These are phyloP conservation scores for Apiotrichum sp. DNA, from an alignment of 1,284 basidiomycete species.

Conservation along the genomic window DNA sequence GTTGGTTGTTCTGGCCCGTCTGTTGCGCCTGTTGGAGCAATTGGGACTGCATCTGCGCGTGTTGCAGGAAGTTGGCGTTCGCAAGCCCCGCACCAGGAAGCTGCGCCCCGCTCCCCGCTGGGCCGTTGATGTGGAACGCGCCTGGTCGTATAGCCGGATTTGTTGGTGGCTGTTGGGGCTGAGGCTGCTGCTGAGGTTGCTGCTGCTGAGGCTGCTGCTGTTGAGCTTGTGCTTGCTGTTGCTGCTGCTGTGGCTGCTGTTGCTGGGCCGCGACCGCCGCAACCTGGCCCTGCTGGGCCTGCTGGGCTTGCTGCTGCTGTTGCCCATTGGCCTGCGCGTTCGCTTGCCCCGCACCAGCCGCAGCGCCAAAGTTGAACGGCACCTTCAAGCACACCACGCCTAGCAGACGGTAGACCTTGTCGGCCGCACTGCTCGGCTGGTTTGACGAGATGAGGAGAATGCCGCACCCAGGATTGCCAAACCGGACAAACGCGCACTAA, in stretches of 20 bases:
- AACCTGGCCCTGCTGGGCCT: constrained; percentile 1
- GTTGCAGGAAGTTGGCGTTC: constrained; percentile 3
- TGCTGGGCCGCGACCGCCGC: background rate
- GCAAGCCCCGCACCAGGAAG: constrained; percentile 6
- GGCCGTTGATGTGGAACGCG: constrained; percentile 1
- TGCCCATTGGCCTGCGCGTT: background rate
- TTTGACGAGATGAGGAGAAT: constrained; percentile 17
- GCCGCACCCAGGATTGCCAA: constrained; percentile 20
- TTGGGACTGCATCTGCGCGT: constrained; percentile 3
- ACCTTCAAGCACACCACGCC: constrained; percentile 21
- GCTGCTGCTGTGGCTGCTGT: background rate
- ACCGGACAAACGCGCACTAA: constrained; percentile 15
- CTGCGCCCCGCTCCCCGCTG: background rate
- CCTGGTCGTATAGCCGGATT: background rate
- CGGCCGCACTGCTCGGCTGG: constrained; percentile 3
- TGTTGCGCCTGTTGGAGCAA: background rate
- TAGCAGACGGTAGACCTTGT: constrained; percentile 12
- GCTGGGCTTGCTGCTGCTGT: background rate
- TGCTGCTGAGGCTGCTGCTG: too few species aligned
- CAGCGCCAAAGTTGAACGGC: constrained; percentile 1
- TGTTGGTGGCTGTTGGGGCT: background rate
- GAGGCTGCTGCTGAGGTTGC: background rate
- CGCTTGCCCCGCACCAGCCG: background rate
- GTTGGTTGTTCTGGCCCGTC: background rate
- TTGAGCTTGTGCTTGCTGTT: background rate